A percentile compares a stretch with the other conserved stretches of the same genome.
Evolutionary conservation across 1,284 basidiomycete species (phyloP).

Genomic region (Tremellales sp.): DNA sequence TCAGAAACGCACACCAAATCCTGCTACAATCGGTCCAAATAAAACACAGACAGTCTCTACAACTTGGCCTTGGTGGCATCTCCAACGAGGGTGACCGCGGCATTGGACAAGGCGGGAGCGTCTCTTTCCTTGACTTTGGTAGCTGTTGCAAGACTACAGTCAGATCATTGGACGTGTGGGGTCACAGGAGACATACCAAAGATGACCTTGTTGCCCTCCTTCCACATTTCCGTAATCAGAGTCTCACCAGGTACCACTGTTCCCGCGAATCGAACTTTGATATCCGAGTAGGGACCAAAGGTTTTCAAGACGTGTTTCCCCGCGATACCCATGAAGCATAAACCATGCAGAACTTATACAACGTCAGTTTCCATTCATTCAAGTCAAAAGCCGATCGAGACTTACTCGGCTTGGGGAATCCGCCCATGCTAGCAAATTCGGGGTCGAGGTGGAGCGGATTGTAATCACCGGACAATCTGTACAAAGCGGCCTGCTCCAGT

Average conservation of each 20-base stretch:
- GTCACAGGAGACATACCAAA: conserved; percentile 87
- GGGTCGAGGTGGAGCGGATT: conserved; percentile 95
- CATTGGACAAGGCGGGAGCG: conserved; percentile 52
- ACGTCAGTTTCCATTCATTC: conserved; percentile 5
- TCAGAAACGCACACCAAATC: not conserved
- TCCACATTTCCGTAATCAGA: conserved; percentile 94
- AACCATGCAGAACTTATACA: conserved; percentile 56
- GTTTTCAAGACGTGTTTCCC: conserved; percentile 89
- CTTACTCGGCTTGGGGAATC: conserved; percentile 79
- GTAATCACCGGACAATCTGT: conserved; percentile 81
- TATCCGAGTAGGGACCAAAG: conserved; percentile 82
- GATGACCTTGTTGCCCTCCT: conserved; percentile 84
- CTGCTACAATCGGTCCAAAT: no score
- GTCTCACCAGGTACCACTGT: conserved; percentile 91
- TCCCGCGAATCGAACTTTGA: conserved; percentile 80
- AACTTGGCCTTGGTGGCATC: conserved; percentile 42
- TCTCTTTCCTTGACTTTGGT: conserved; percentile 55
- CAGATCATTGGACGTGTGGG: no score
- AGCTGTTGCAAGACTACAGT: no score
- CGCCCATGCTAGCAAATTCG: conserved; percentile 88
- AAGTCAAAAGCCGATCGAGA: not conserved
- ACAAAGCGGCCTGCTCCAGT: conserved; percentile 78
- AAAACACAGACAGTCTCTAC: conserved; percentile 14
- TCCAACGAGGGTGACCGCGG: conserved; percentile 52
- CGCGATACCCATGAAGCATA: conserved; percentile 90